phyloP scores from a whole-genome alignment of 1,284 basidiomycete species.

The Trichosporon sp. region DNA sequence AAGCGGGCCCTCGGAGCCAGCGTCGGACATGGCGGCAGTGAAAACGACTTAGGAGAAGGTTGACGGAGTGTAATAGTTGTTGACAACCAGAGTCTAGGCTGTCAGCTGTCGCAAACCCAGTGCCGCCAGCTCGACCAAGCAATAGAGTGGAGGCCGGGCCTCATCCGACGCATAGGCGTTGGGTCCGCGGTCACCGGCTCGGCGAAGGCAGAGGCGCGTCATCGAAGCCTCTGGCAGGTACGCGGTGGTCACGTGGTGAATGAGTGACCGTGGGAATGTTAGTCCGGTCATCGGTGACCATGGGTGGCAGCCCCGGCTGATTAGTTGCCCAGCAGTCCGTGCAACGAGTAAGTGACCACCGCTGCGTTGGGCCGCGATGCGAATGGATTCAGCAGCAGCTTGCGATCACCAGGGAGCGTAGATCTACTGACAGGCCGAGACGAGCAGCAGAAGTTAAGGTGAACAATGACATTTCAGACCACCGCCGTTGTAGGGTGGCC shows the following conservation, averaged over 20 bases:
- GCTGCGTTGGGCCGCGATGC: too few relatives aligned
- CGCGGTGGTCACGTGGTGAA: not conserved
- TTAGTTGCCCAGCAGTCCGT: too few relatives aligned
- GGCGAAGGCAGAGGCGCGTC: not conserved
- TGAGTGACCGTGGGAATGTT: not conserved
- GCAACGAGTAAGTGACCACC: too few relatives aligned
- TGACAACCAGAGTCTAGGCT: not conserved
- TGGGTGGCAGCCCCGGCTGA: too few relatives aligned
- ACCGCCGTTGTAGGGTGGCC: too few relatives aligned
- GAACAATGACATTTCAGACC: too few relatives aligned
- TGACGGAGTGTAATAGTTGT: not conserved
- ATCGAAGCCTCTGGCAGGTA: not conserved
- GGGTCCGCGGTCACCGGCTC: not conserved
- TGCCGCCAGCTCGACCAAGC: not conserved
- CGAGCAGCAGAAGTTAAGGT: too few relatives aligned
- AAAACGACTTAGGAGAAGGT: too few relatives aligned
- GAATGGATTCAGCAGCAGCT: too few relatives aligned
- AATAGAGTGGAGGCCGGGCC: not conserved
- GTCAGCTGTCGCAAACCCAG: not conserved
- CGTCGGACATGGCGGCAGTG: conserved; percentile 16
- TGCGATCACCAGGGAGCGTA: too few relatives aligned
- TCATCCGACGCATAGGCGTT: not conserved
- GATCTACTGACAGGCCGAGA: too few relatives aligned
- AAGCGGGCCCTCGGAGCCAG: conserved; percentile 49
- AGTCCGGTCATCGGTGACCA: too few relatives aligned